Percentiles rank a stretch among this genome's conserved stretches.
These are phyloP conservation scores for Melastoma candidum DNA, from an alignment of 441 rosid genomes.

Conservation along the genomic window DNA sequence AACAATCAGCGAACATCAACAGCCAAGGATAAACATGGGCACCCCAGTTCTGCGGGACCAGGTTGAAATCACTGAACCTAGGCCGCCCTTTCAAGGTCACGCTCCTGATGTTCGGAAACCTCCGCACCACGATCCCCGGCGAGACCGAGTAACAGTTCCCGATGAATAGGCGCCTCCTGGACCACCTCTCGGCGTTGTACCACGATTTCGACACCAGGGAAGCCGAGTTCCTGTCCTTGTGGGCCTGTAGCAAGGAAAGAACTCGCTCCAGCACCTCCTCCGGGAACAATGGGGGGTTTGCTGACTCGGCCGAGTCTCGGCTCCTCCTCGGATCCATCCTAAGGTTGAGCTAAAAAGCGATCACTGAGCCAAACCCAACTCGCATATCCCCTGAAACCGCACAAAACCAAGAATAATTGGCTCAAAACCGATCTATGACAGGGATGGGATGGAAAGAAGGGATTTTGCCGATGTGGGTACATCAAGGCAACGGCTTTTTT, in stretches of 20 bases:
- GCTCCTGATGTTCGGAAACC: conserved; percentile 46
- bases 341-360: too few species aligned
- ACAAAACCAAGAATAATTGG: too few species aligned
- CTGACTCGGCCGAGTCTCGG: conserved; percentile 17
- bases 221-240: conserved; percentile 48
- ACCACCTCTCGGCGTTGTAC: conserved; percentile 62
- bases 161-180: conserved; percentile 44
- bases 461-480: too few species aligned
- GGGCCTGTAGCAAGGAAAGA: conserved; percentile 30
- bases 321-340: conserved; percentile 24
- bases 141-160: conserved; percentile 67
- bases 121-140: conserved; percentile 39
- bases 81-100: conserved; percentile 61
- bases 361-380: too few species aligned
- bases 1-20: conserved; percentile 36
- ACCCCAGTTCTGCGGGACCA: conserved; percentile 63
- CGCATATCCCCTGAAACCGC: too few species aligned
- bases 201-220: conserved; percentile 56
- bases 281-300: conserved; percentile 31
- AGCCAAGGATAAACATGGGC: conserved; percentile 58
- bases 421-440: too few species aligned
- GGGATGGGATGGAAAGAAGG: too few species aligned
- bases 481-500: too few species aligned
- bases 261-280: conserved; percentile 61
- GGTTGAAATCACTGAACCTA: conserved; percentile 53